These are phyloP conservation scores for Rhizopogon vulgaris DNA, from an alignment of 768 basidiomycete species.

Conservation along the genomic window DNA sequence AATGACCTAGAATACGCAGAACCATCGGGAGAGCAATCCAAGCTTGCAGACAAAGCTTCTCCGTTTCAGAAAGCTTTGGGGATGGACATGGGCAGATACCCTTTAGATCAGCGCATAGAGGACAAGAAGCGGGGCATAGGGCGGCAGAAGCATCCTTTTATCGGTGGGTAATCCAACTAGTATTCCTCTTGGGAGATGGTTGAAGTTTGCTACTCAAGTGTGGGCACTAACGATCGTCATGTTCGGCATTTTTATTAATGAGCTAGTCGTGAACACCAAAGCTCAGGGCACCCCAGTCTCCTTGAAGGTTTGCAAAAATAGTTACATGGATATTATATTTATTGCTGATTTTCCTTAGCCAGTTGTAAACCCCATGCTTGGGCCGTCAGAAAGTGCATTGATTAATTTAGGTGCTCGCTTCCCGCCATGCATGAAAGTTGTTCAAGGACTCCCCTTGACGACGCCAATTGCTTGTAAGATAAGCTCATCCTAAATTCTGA, in stretches of 20 bases:
- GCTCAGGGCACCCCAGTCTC: slow-evolving; percentile 82
- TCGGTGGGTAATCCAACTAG: slow-evolving; percentile 43
- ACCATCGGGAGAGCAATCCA: slow-evolving; percentile 29
- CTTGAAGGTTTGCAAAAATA: slow-evolving; percentile 54
- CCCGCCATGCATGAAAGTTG: slow-evolving; percentile 84
- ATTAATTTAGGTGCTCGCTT: slow-evolving; percentile 90
- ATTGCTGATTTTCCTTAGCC: slow-evolving; percentile 41
- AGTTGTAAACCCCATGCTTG: slow-evolving; percentile 83
- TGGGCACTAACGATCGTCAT: slow-evolving; percentile 63
- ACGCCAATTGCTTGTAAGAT: slow-evolving; percentile 54
- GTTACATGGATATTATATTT: not conserved
- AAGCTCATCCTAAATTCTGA: slow-evolving; percentile 5
- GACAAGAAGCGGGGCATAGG: slow-evolving; percentile 83
- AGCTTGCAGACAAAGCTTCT: slow-evolving; percentile 33
- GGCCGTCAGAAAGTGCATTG: slow-evolving; percentile 78
- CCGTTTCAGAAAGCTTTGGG: slow-evolving; percentile 39
- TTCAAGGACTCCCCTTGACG: slow-evolving; percentile 48
- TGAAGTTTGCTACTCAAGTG: slow-evolving; percentile 30
- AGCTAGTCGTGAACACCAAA: slow-evolving; percentile 68
- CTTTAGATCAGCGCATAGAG: slow-evolving; percentile 77
- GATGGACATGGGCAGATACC: slow-evolving; percentile 38
- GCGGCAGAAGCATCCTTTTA: slow-evolving; percentile 72
- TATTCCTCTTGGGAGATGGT: not conserved
- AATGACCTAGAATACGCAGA: slow-evolving; percentile 55
- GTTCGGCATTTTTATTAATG: slow-evolving; percentile 76